phyloP scores from a whole-genome alignment of 768 basidiomycete species.

The Candolleomyces eurysporus region DNA sequence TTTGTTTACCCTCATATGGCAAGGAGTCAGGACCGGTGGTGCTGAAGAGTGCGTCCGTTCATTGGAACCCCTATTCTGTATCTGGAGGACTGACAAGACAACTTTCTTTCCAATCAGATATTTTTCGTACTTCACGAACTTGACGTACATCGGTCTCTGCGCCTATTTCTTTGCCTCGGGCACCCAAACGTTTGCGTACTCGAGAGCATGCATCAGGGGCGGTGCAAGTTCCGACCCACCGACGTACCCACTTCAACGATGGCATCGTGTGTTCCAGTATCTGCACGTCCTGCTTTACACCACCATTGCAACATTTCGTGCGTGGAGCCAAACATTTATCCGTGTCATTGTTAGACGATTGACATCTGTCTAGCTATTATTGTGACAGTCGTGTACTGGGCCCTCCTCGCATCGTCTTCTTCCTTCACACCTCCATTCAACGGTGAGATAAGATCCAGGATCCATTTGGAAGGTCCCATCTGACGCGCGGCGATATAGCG shows the following conservation, averaged over 20 bases:
- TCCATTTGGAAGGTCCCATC: neutral
- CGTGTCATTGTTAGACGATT: neutral
- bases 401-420: constrained; percentile 10
- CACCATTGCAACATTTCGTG: constrained; percentile 16
- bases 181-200: constrained; percentile 8
- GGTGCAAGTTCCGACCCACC: neutral
- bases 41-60: constrained; percentile 7
- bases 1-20: constrained; percentile 6
- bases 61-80: neutral
- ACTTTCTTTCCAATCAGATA: constrained; percentile 4
- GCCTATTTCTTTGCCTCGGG: constrained; percentile 16
- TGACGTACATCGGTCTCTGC: constrained; percentile 10
- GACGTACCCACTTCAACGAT: constrained; percentile 14
- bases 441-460: neutral
- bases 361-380: constrained; percentile 4
- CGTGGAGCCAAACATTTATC: neutral
- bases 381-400: constrained; percentile 11
- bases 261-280: constrained; percentile 10
- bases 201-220: neutral
- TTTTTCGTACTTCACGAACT: constrained; percentile 15
- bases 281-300: constrained; percentile 14
- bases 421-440: neutral
- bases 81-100: neutral
- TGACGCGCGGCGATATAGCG: constrained; percentile 28
- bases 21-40: neutral